These are phyloP conservation scores for Colletotrichum trifolii DNA, from an alignment of 2,329 filamentous ascomycete genomes.

Conservation along the genomic window DNA sequence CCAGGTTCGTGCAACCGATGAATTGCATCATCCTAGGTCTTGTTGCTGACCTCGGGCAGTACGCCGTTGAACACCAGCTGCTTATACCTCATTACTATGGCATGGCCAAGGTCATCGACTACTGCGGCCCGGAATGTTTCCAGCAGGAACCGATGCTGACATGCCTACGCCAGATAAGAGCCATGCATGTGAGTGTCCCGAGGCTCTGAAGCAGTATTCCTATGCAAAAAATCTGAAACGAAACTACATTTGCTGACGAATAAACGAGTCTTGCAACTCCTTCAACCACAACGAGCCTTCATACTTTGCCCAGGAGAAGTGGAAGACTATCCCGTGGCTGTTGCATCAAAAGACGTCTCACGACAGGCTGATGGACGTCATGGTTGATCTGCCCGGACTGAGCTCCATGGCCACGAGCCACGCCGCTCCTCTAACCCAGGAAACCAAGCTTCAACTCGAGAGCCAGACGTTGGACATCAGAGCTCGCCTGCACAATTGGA, in stretches of 20 bases:
- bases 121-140: slow-evolving; percentile 24
- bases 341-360: slow-evolving; percentile 3
- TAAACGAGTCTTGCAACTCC: slow-evolving; percentile 14
- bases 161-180: slow-evolving; percentile 10
- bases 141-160: slow-evolving; percentile 27
- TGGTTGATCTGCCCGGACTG: slow-evolving; percentile 13
- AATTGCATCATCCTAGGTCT: neutral
- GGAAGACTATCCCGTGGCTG: slow-evolving; percentile 21
- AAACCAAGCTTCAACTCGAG: neutral
- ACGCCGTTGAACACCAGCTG: slow-evolving; percentile 6
- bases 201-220: too few species aligned
- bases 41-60: neutral
- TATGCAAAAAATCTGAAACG: too few species aligned
- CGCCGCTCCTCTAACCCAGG: neutral
- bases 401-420: neutral
- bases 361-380: slow-evolving; percentile 17
- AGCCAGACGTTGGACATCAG: neutral
- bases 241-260: neutral
- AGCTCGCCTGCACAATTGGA: neutral
- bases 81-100: slow-evolving; percentile 19
- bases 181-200: slow-evolving; percentile 9
- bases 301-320: slow-evolving; percentile 14
- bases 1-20: neutral
- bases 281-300: slow-evolving; percentile 7
- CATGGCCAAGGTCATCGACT: slow-evolving; percentile 9